phyloP scores from a whole-genome alignment of 495 filamentous ascomycete species.

The Tuber brumale region DNA sequence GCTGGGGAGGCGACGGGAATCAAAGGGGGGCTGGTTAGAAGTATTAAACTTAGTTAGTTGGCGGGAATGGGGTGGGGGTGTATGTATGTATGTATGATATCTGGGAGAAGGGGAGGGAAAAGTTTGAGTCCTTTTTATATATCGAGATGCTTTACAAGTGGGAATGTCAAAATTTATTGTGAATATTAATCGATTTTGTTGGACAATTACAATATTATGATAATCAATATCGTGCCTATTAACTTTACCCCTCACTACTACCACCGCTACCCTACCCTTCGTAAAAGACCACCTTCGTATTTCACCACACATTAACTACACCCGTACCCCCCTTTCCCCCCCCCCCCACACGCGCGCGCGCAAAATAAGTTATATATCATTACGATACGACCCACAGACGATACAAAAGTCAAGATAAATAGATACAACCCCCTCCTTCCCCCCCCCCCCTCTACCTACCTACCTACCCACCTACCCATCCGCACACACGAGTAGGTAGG shows the following conservation, averaged over 20 bases:
- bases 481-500: too few relatives aligned
- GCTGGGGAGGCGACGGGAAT: constrained; percentile 91
- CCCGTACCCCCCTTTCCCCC: too few relatives aligned
- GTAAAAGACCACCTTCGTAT: too few relatives aligned
- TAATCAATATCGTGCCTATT: neutral
- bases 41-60: constrained; percentile 61
- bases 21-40: constrained; percentile 86
- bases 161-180: neutral
- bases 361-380: too few relatives aligned
- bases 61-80: neutral
- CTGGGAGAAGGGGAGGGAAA: neutral
- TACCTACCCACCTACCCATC: too few relatives aligned
- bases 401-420: too few relatives aligned
- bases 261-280: neutral
- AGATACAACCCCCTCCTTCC: too few relatives aligned
- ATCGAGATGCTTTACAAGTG: neutral
- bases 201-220: neutral
- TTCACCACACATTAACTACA: too few relatives aligned
- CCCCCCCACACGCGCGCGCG: too few relatives aligned
- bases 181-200: neutral
- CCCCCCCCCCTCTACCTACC: too few relatives aligned
- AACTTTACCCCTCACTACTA: neutral
- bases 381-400: too few relatives aligned
- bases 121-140: neutral
- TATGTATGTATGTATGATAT: constrained; percentile 19